A percentile compares a stretch with the other conserved stretches of the same genome.
Conservation (phyloP, 108 stramenopile genomes). For the Craspedostauros australis region DNA sequence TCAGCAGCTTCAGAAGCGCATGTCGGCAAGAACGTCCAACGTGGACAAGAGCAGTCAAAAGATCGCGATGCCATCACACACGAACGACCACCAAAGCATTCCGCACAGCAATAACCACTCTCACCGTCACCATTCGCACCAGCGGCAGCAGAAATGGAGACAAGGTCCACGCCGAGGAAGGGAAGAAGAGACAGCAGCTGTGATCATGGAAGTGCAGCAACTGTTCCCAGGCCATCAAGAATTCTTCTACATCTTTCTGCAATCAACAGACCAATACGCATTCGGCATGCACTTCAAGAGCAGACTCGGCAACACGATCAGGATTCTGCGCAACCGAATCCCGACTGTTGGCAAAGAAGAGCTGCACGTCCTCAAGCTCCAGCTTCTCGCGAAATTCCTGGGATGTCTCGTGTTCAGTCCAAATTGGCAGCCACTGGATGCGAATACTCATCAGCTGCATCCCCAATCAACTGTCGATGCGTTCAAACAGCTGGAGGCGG, state of each 20-base stretch:
- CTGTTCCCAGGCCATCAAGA: conserved; percentile 77
- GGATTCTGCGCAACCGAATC: not conserved
- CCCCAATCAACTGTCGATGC: conserved; percentile 3
- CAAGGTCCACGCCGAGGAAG: too few relatives aligned
- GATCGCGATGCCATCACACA: not conserved
- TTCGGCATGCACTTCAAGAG: conserved; percentile 51
- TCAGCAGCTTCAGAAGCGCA: conserved; percentile 33
- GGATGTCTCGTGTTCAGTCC: conserved; percentile 74
- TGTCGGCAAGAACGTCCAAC: too few relatives aligned
- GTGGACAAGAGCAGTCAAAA: not conserved
- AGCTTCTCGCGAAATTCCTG: conserved; percentile 65
- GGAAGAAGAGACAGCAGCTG: conserved; percentile 5
- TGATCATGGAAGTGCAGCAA: conserved; percentile 26
- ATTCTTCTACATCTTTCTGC: conserved; percentile 76
- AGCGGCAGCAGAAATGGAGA: too few relatives aligned
- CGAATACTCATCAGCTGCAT: conserved; percentile 8
- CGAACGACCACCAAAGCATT: too few relatives aligned
- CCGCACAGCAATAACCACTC: too few relatives aligned
- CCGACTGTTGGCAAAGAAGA: conserved; percentile 31
- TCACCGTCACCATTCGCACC: too few relatives aligned
- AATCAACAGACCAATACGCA: conserved; percentile 51
- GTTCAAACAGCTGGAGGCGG: conserved; percentile 15
- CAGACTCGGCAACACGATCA: conserved; percentile 14
- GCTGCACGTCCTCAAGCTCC: conserved; percentile 35
- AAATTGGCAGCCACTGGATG: conserved; percentile 40